Evolutionary conservation across 1,139 yeast species (phyloP).

Genomic region (Saccharomyces hybrid): DNA sequence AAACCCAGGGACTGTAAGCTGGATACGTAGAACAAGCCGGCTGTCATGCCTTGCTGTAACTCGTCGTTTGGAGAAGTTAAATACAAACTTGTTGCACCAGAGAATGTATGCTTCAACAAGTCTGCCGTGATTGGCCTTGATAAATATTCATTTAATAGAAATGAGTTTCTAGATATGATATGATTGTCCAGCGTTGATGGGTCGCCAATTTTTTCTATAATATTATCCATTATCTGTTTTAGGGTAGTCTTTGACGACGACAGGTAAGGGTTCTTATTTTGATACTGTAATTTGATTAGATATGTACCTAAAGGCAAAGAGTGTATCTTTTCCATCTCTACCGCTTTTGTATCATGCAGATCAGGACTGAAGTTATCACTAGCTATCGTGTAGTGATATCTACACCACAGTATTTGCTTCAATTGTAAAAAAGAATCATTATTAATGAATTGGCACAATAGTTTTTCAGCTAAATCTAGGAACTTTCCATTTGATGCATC

Average conservation of each 20-base stretch:
- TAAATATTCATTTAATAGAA: conserved; percentile 44
- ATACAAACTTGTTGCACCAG: conserved; percentile 44
- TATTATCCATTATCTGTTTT: conserved; percentile 63
- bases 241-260: conserved; percentile 53
- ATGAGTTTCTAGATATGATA: conserved; percentile 34
- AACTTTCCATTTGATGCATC: conserved; percentile 56
- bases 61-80: conserved; percentile 34
- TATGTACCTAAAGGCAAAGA: conserved; percentile 54
- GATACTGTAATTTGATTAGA: conserved; percentile 54
- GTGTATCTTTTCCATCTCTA: conserved; percentile 38
- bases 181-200: conserved; percentile 43
- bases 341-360: conserved; percentile 54
- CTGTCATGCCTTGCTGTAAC: conserved; percentile 34
- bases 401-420: conserved; percentile 77
- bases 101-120: conserved; percentile 47
- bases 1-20: conserved; percentile 61
- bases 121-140: conserved; percentile 44
- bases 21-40: conserved; percentile 67
- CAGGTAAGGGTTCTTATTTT: conserved; percentile 51
- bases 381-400: conserved; percentile 59
- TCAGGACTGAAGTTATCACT: conserved; percentile 53
- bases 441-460: conserved; percentile 41
- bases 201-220: conserved; percentile 67
- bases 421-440: conserved; percentile 40
- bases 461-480: conserved; percentile 50